These are phyloP conservation scores for Torulaspora pretoriensis DNA, from an alignment of 1,139 yeast species.

Conservation along the genomic window DNA sequence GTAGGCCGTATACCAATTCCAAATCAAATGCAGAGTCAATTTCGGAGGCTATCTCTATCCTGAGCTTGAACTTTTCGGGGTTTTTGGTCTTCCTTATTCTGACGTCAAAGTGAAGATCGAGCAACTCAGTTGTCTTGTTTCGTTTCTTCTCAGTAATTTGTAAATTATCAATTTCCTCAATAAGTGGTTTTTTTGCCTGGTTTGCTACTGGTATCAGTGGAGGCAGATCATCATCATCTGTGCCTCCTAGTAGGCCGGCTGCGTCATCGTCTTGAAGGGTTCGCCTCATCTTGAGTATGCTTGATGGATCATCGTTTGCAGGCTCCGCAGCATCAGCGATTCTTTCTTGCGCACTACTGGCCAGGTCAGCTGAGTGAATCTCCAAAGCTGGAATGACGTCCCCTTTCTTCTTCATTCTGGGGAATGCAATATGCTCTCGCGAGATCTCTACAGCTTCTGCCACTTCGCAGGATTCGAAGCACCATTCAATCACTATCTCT, in stretches of 20 bases:
- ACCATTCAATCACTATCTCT: slow-evolving; percentile 41
- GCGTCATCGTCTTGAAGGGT: slow-evolving; percentile 15
- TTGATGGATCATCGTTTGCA: slow-evolving; percentile 18
- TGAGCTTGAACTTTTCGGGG: slow-evolving; percentile 20
- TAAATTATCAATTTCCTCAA: slow-evolving; percentile 22
- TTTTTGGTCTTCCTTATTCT: slow-evolving; percentile 25
- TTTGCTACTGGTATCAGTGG: slow-evolving; percentile 20
- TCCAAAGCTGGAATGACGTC: slow-evolving; percentile 31
- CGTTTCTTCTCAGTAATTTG: slow-evolving; percentile 3
- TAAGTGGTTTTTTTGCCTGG: slow-evolving; percentile 17
- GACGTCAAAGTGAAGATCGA: slow-evolving; percentile 23
- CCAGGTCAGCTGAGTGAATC: slow-evolving; percentile 20
- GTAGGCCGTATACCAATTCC: slow-evolving; percentile 16
- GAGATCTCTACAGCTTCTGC: slow-evolving; percentile 43
- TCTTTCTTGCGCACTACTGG: slow-evolving; percentile 17
- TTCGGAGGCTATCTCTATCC: slow-evolving; percentile 25
- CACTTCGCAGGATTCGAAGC: slow-evolving; percentile 65
- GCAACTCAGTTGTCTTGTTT: slow-evolving; percentile 2
- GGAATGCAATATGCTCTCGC: slow-evolving; percentile 43
- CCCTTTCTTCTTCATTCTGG: slow-evolving; percentile 64
- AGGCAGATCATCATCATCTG: slow-evolving; percentile 16
- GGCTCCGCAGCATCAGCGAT: slow-evolving; percentile 16
- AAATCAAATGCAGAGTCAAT: slow-evolving; percentile 25
- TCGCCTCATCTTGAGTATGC: slow-evolving; percentile 20
- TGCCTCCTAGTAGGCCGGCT: slow-evolving; percentile 1